Base-by-base conservation (phyloP, 495 filamentous ascomycete genomes). In the Durotheca rogersii region DNA sequence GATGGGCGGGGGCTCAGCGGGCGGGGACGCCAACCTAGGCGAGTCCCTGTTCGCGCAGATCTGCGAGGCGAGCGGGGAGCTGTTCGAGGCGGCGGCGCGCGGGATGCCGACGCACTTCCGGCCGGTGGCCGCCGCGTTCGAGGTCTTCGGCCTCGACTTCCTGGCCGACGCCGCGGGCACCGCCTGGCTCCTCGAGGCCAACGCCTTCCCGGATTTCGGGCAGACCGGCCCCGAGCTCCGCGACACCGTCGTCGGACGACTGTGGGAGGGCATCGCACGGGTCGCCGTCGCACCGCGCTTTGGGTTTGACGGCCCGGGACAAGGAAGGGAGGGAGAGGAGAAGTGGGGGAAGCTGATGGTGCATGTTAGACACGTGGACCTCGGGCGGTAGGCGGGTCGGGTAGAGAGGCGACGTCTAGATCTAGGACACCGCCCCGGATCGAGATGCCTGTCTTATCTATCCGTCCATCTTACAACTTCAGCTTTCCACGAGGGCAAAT, bases 141-240 rank as follows among this genome's bases (percentile, higher is more conserved):
- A 98, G 75, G 68, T 95, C 16, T 98, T 86, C 62, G 93, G 93
- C 1, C 58, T 97, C 17, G 93, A 98, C 62, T 98, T 94, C 64
- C 57, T 98, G 52, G 83, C 95, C 9, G 88, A 91, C 65, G 77
- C 67, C 4, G 36, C 52, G 3, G 82, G 82, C 0, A 75, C 47
- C 2, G 79, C 82, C 15, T 95, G 80, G 77, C 67, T 97, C 60
- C 67, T 98, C 41, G 93, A 98, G 74, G 79, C 95, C n/a, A 98
- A 98, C 70, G 87, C 92, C 0, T 98, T 91, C 67, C 93, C 93
- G 35, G 93, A 98, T 69, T 96, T 96, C 60, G 81, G 68, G 61
- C 92, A 96, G 79, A 95, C 89, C 9, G 92, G 93, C 2, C 82
- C 80, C 7, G 80, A 84, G 38, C 66, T 89, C 47, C 83, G 73